Base-by-base conservation (phyloP, 2,329 filamentous ascomycete species). In the Truncatella angustata region DNA sequence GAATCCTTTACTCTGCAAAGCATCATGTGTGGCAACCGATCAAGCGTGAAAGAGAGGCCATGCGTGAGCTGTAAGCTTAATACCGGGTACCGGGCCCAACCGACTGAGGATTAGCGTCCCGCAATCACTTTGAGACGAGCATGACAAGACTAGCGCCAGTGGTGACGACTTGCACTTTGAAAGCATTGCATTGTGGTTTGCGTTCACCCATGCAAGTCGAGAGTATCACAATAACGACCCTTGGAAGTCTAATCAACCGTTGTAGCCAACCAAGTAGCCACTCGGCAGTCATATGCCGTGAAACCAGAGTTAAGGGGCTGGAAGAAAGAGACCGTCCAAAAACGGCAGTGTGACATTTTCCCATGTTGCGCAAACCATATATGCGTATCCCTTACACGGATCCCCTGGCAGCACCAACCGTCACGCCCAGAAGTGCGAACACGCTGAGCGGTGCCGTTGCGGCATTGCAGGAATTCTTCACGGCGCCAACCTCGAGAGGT, bases 341-440 rank as follows among this genome's bases (percentile, higher is more conserved):
- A 3, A 5, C 16, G 9, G 16, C 40, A n/a, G 21, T 24, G 5
- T 34, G 36, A n/a, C 36, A 54, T 50, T 21, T 52, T 47, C 24
- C 46, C 42, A 51, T 52, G 49, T 55, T 88, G 84, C 80, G 79
- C 70, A 87, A 82, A 70, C 81, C 87, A 62, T 81, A 91, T 53
- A 86, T 96, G 74, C 86, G 91, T 60, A 95, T 97, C 63, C 93
- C 93, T 54, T 97, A 93, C 68, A 96, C 91, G 65, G 85, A 89
- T 58, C 86, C 89, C 37, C 80, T 97, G 51, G 85, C 92, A 21
- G 75, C 86, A 23, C 88, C 92, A 3, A 81, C 79, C 49, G 85
- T 94, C 66, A 79, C 91, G 54, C 94, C 94, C 4, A 70, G 78
- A 44, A 84, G 81, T 55, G 92, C 93, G 46, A 78, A 76, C 43